Base-by-base conservation (phyloP, 2,329 filamentous ascomycete species). In the Cercospora janseana region DNA sequence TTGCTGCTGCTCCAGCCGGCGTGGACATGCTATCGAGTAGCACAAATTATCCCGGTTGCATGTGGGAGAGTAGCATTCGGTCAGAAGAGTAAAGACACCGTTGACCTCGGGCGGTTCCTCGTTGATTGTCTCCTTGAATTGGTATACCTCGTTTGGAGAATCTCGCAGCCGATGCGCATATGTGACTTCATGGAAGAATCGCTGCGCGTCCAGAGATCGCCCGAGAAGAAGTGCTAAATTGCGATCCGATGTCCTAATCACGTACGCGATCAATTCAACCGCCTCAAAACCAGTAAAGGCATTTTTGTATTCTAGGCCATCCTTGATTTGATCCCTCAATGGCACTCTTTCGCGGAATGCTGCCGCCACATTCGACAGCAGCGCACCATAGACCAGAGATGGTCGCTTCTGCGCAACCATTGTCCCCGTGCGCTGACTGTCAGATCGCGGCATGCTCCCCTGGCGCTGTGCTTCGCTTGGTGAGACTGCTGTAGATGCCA, bases 111-210 rank as follows among this genome's bases (percentile, higher is more conserved):
- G 85, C 46, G 87, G 81, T 60, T 89, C 86, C 61, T 97, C 92
- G 72, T 91, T 86, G 69, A 97, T 78, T 2, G 86, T 94, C 72
- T 97, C 92, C 60, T 87, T 84, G 71, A 98, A 98, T 67, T 97
- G 92, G 69, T 97, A 98, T 69, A 98, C 87, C 70, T 98, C 93
- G 44, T 85, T 86, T 31, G 85, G 82, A n/a, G 92, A 94, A 70
- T 98, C 93, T 70, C 93, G 87, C 63, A 98, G 75, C 40, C 93
- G 82, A 70, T 98, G 93, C 63, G 96, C 92, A 70, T 98, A 98
- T 0, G 92, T 96, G 43, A 97, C 93, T 77, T 98, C 93, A 73
- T 98, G 93, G 68, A 98, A 98, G 74, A 95, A 96, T 69, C 97
- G 97, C 67, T 98, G 93, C 18, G 93, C 93, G 72, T 98, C 93